These are phyloP conservation scores for Croton laevigatus DNA, from an alignment of 441 rosid species.

Conservation along the genomic window DNA sequence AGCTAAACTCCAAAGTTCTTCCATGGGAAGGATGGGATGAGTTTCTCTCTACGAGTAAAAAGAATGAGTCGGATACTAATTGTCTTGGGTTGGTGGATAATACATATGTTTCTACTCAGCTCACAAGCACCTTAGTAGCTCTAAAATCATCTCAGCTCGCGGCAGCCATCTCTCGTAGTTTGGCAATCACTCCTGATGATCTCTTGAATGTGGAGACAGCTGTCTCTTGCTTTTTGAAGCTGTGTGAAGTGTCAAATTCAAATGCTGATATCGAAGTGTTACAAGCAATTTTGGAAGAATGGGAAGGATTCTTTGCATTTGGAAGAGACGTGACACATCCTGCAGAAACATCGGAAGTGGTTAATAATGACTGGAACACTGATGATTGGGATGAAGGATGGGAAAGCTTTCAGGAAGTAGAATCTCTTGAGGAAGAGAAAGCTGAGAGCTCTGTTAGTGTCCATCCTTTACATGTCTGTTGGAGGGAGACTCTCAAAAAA, in stretches of 20 bases:
- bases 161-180: constrained; percentile 53
- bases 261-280: constrained; percentile 58
- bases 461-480: constrained; percentile 83
- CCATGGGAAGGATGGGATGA: constrained; percentile 93
- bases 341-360: constrained; percentile 43
- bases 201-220: constrained; percentile 58
- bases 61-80: constrained; percentile 32
- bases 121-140: constrained; percentile 81
- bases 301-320: constrained; percentile 75
- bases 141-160: constrained; percentile 86
- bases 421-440: constrained; percentile 49
- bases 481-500: constrained; percentile 65
- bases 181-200: constrained; percentile 74
- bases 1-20: constrained; percentile 50
- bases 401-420: constrained; percentile 93
- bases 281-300: constrained; percentile 76
- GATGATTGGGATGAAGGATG: constrained; percentile 98
- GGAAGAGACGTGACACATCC: constrained; percentile 42
- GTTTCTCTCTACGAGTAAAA: constrained; percentile 44
- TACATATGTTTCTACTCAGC: constrained; percentile 59
- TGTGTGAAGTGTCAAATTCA: constrained; percentile 49
- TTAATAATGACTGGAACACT: constrained; percentile 62
- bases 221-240: constrained; percentile 66
- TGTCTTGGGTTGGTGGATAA: constrained; percentile 40
- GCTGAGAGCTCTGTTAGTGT: constrained; percentile 27